Evolutionary conservation across 805 yeast species (phyloP), one percentile per base, ranked within the genome.

Genomic region (Candida maris): DNA sequence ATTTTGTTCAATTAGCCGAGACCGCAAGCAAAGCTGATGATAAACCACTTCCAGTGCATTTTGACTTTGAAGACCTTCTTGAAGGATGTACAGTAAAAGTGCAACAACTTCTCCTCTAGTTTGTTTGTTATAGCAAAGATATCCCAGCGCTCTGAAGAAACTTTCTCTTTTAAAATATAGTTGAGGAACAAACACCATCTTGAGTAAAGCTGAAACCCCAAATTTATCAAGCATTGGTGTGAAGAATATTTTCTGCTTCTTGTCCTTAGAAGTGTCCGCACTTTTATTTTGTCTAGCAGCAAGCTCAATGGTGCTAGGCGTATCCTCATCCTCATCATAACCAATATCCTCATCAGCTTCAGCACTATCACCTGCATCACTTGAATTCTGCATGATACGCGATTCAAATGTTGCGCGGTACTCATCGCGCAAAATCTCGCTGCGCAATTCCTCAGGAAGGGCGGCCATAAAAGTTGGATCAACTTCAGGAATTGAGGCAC

Each of bases 401-500:
- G 38, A 42, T 6, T 43, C 47, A 17, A 53, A 34, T 1, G 47
- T 29, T 7, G 41, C 39, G 9, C 45, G 38, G 13, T 39, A 32
- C 70, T 54, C 55, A 27, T 69, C 48, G 61, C 38, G 44, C 37
- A 45, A 37, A 23, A 54, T 48, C 30, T 46, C 53, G 15, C 40
- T 29, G 12, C 55, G 47, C 16, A 55, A 23, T 3, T 42, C 45
- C 5, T 77, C 82, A 0, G 96, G 96, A 7, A 87, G 67, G 1
- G 94, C 91, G 17, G 81, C 79, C 42, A 88, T 66, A 57, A 87
- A 88, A 27, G 80, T 87, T 0, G 87, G 81, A 46, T 81, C 94
- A 35, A 85, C 73, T 48, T 84, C 95, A 19, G 85, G 65, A 3
- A 75, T 65, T 10, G 70, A 64, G 1, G 61, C 54, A 1, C 77